These are phyloP conservation scores for Taphrina flavorubra DNA, from an alignment of 1,139 yeast species.

Conservation along the genomic window DNA sequence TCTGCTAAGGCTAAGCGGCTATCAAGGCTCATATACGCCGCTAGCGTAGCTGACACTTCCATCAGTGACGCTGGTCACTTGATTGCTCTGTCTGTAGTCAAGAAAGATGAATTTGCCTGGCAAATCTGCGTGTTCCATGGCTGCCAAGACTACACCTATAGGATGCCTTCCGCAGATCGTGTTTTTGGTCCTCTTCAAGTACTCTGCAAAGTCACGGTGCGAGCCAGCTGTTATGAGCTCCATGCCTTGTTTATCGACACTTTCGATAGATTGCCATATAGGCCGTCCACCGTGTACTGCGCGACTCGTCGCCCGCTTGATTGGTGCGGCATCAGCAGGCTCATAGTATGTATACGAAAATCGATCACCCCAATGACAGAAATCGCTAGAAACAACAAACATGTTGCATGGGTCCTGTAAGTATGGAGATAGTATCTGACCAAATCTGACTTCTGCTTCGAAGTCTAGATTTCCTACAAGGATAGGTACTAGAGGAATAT, in stretches of 20 bases:
- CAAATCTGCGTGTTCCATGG: constrained; percentile 55
- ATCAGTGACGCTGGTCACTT: constrained; percentile 60
- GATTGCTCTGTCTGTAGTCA: constrained; percentile 79
- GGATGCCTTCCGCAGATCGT: constrained; percentile 96
- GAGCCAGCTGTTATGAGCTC: constrained; percentile 55
- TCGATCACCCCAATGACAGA: constrained; percentile 78
- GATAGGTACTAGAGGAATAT: constrained; percentile 67
- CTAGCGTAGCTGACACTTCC: constrained; percentile 85
- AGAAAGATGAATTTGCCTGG: constrained; percentile 65
- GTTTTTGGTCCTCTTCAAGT: constrained; percentile 73
- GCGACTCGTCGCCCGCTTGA: constrained; percentile 17
- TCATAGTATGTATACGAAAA: constrained; percentile 47
- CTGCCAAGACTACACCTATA: constrained; percentile 64
- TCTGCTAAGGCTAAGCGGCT: not conserved
- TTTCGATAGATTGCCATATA: constrained; percentile 73
- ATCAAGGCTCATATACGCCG: constrained; percentile 5
- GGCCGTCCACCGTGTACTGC: constrained; percentile 51
- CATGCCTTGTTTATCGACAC: constrained; percentile 74
- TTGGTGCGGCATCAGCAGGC: constrained; percentile 45
- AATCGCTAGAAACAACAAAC: constrained; percentile 85
- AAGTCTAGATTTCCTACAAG: constrained; percentile 71
- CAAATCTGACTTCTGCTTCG: constrained; percentile 57
- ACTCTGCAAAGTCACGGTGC: constrained; percentile 66
- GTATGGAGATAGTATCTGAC: constrained; percentile 61
- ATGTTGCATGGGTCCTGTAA: constrained; percentile 64